A percentile compares a stretch with the other conserved stretches of the same genome.
phyloP scores from a whole-genome alignment of 371 early-diverging fungal species.

The Haplosporangium sp. region DNA sequence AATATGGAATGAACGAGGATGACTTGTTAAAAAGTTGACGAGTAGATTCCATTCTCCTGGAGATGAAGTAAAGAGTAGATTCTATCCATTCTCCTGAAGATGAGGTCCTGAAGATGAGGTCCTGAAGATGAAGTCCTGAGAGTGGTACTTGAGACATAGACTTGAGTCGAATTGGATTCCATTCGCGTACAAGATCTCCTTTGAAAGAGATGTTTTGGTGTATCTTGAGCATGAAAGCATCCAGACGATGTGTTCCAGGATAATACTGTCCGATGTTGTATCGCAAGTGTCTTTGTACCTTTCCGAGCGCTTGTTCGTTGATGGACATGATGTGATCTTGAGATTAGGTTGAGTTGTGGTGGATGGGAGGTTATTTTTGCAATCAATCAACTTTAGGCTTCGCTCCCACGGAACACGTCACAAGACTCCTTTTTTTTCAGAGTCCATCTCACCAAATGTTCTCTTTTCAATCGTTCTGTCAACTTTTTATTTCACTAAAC shows the following conservation, averaged over 20 bases:
- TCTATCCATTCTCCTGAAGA: not conserved
- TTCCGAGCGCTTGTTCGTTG: conserved; percentile 54
- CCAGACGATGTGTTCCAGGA: not conserved
- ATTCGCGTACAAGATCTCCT: not conserved
- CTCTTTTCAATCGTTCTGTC: not conserved
- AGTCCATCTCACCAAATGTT: not conserved
- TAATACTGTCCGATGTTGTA: not conserved
- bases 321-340: conserved; percentile 35
- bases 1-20: not conserved
- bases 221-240: not conserved
- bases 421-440: not conserved
- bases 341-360: not conserved
- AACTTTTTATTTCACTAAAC: not conserved
- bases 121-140: not conserved
- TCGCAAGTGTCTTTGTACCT: conserved; percentile 25
- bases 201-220: not conserved
- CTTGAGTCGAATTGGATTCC: not conserved
- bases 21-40: not conserved
- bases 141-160: no score
- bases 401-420: not conserved
- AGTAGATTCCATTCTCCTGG: not conserved
- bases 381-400: not conserved
- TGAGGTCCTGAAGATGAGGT: not conserved
- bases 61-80: not conserved
- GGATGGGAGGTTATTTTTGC: not conserved